phyloP scores from a whole-genome alignment of 306 rosid genomes.

The Alnus glutinosa region DNA sequence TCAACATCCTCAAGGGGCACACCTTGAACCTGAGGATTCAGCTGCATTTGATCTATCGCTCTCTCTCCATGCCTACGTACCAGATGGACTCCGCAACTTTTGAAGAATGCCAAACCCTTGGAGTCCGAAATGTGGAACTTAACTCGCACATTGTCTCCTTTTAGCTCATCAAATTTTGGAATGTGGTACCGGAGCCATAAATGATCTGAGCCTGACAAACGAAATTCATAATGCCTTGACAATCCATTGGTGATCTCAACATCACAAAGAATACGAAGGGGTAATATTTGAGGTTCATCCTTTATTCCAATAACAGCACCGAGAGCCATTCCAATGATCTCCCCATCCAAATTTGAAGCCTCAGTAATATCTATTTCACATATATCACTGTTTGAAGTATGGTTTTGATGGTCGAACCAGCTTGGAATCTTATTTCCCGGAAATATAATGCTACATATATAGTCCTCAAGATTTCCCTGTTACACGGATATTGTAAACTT shows the following conservation, averaged over 20 bases:
- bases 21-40: background rate
- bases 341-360: background rate
- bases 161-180: too few species aligned
- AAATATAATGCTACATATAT: background rate
- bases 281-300: too few species aligned
- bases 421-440: slow-evolving; percentile 30
- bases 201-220: too few species aligned
- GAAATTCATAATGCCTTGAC: too few species aligned
- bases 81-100: background rate
- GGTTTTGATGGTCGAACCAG: slow-evolving; percentile 4
- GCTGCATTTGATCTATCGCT: background rate
- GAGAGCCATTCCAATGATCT: background rate
- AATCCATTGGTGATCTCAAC: too few species aligned
- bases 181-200: too few species aligned
- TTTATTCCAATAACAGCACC: background rate
- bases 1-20: background rate
- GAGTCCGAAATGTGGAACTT: too few species aligned
- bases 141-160: too few species aligned
- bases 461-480: background rate
- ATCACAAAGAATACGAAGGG: too few species aligned
- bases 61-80: background rate
- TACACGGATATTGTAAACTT: background rate
- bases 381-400: background rate
- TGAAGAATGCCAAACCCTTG: too few species aligned
- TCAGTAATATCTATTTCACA: background rate